These are phyloP conservation scores for Aspergillus flavus DNA, from an alignment of 2,329 filamentous ascomycete genomes.

Conservation along the genomic window DNA sequence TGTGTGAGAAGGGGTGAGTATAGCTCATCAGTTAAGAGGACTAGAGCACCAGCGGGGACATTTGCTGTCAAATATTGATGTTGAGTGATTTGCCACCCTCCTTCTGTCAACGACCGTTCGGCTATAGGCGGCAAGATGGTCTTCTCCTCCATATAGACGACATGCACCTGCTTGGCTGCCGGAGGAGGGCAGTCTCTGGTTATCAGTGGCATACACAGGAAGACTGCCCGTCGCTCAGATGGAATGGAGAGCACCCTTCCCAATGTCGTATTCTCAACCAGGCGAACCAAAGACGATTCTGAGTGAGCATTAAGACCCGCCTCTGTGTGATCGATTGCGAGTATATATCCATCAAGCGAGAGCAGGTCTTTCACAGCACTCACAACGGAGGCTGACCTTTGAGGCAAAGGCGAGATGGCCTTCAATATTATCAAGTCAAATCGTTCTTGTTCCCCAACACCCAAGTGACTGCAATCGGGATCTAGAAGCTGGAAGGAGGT, in stretches of 20 bases:
- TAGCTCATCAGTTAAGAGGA: constrained; percentile 5
- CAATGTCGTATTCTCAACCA: not conserved
- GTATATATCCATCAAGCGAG: constrained; percentile 1
- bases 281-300: not conserved
- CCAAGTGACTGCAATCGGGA: not conserved
- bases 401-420: not conserved
- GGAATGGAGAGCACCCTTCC: not conserved
- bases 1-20: constrained; percentile 2
- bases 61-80: not conserved
- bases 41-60: not conserved
- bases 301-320: not conserved
- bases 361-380: not conserved
- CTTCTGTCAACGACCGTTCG: not conserved
- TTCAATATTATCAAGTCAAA: constrained; percentile 13
- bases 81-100: constrained; percentile 3
- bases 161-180: not conserved
- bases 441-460: not conserved
- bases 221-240: not conserved
- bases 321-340: not conserved
- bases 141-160: not conserved
- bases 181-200: not conserved
- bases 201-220: not conserved
- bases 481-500: constrained; percentile 3
- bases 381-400: not conserved
- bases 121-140: not conserved